phyloP scores from a whole-genome alignment of 441 rosid genomes.

The Adansonia madagascariensis region DNA sequence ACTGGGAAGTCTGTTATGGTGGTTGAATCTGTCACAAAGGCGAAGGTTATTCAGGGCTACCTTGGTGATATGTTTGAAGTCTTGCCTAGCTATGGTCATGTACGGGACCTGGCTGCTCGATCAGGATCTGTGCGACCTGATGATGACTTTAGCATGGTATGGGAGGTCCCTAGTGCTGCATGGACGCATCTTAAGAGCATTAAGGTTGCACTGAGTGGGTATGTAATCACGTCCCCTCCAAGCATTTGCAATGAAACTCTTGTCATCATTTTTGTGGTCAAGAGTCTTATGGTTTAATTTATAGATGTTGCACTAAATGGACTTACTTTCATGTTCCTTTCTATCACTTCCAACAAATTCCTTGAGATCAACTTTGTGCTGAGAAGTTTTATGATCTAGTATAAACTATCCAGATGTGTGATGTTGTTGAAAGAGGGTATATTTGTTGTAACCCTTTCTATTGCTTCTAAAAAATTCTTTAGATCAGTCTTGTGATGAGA shows the following conservation, averaged over 20 bases:
- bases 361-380: slow-evolving; percentile 1
- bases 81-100: slow-evolving; percentile 94
- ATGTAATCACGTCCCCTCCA: slow-evolving; percentile 30
- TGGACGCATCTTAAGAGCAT: slow-evolving; percentile 99
- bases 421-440: slow-evolving; percentile 71
- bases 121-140: slow-evolving; percentile 97
- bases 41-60: slow-evolving; percentile 90
- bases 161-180: slow-evolving; percentile 98
- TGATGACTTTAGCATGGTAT: slow-evolving; percentile 97
- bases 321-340: neutral
- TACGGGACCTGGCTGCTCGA: slow-evolving; percentile 95
- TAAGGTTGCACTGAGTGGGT: slow-evolving; percentile 88
- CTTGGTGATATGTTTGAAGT: slow-evolving; percentile 91
- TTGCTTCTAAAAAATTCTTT: slow-evolving; percentile 17
- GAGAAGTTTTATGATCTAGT: neutral
- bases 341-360: slow-evolving; percentile 2
- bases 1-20: slow-evolving; percentile 85
- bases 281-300: slow-evolving; percentile 22
- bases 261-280: slow-evolving; percentile 21
- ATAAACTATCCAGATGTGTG: neutral
- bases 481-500: slow-evolving; percentile 10
- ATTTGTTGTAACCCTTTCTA: slow-evolving; percentile 25
- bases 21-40: slow-evolving; percentile 92
- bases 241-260: slow-evolving; percentile 18
- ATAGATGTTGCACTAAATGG: slow-evolving; percentile 7